These are phyloP conservation scores for Gymnopilus dilepis DNA, from an alignment of 768 basidiomycete genomes.

Conservation along the genomic window DNA sequence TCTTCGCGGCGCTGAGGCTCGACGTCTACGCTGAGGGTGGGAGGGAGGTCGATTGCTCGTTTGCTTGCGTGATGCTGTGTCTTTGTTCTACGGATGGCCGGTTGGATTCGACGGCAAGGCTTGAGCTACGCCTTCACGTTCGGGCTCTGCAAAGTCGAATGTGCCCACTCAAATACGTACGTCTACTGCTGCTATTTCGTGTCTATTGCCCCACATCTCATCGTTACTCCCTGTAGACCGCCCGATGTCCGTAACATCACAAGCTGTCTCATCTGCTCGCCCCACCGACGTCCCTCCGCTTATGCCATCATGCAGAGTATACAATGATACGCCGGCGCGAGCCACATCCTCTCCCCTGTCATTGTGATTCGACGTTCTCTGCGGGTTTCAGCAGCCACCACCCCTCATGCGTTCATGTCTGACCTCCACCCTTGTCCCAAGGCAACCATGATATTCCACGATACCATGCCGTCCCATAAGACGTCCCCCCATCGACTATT, in stretches of 20 bases:
- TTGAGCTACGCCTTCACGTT: not conserved
- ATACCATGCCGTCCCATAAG: too few relatives aligned
- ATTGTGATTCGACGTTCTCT: too few relatives aligned
- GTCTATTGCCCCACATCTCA: not conserved
- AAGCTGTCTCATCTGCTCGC: conserved; percentile 28
- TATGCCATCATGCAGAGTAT: conserved; percentile 25
- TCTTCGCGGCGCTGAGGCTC: conserved; percentile 76
- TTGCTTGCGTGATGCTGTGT: conserved; percentile 62
- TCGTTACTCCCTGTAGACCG: not conserved
- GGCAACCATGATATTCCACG: too few relatives aligned
- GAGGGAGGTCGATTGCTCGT: conserved; percentile 61
- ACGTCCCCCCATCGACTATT: too few relatives aligned
- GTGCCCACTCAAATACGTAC: not conserved
- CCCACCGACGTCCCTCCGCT: conserved; percentile 23
- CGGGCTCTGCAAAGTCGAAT: not conserved
- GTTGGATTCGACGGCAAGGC: not conserved
- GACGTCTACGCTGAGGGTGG: conserved; percentile 66
- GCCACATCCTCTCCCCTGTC: too few relatives aligned
- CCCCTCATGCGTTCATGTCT: too few relatives aligned
- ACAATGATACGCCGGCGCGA: too few relatives aligned
- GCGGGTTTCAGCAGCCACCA: too few relatives aligned
- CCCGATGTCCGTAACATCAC: conserved; percentile 24
- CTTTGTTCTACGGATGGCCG: not conserved
- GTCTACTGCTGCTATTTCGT: not conserved
- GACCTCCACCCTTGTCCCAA: too few relatives aligned